A percentile compares a stretch with the other conserved stretches of the same genome.
These are phyloP conservation scores for Phoma sp. DNA, from an alignment of 2,329 filamentous ascomycete species.

Conservation along the genomic window DNA sequence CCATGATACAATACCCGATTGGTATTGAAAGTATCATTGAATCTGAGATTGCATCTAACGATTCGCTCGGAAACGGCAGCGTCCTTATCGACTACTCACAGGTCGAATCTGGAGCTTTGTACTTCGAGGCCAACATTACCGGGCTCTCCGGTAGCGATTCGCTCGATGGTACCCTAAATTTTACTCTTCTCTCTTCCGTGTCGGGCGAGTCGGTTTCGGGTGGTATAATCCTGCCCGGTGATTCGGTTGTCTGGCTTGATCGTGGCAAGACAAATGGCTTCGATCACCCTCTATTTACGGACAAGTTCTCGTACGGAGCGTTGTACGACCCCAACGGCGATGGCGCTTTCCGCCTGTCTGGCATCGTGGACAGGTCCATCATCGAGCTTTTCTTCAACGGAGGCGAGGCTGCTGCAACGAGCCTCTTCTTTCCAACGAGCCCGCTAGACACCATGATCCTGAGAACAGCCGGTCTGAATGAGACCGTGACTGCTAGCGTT, in stretches of 20 bases:
- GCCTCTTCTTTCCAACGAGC: constrained; percentile 58
- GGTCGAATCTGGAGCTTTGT: constrained; percentile 59
- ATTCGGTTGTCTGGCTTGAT: constrained; percentile 55
- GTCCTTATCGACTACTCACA: constrained; percentile 59
- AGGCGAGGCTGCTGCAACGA: constrained; percentile 58
- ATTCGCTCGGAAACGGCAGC: constrained; percentile 56
- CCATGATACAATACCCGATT: constrained; percentile 59
- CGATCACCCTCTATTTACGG: constrained; percentile 62
- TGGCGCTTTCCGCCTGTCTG: constrained; percentile 53
- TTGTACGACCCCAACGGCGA: constrained; percentile 29
- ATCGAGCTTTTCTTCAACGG: constrained; percentile 63
- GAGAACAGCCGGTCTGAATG: constrained; percentile 42
- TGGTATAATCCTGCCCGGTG: constrained; percentile 56
- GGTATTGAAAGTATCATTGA: constrained; percentile 58
- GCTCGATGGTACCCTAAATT: constrained; percentile 54
- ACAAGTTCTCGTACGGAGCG: constrained; percentile 56
- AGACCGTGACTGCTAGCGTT: constrained; percentile 48
- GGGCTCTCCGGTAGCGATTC: constrained; percentile 42
- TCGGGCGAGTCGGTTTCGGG: constrained; percentile 58
- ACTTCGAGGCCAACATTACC: constrained; percentile 62
- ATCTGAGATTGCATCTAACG: constrained; percentile 50
- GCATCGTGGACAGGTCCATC: constrained; percentile 61
- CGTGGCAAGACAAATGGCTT: constrained; percentile 58
- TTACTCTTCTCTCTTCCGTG: constrained; percentile 59
- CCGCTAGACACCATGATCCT: constrained; percentile 48